These are phyloP conservation scores for Tolypocladium inflatum DNA, from an alignment of 2,329 filamentous ascomycete species.

Conservation along the genomic window DNA sequence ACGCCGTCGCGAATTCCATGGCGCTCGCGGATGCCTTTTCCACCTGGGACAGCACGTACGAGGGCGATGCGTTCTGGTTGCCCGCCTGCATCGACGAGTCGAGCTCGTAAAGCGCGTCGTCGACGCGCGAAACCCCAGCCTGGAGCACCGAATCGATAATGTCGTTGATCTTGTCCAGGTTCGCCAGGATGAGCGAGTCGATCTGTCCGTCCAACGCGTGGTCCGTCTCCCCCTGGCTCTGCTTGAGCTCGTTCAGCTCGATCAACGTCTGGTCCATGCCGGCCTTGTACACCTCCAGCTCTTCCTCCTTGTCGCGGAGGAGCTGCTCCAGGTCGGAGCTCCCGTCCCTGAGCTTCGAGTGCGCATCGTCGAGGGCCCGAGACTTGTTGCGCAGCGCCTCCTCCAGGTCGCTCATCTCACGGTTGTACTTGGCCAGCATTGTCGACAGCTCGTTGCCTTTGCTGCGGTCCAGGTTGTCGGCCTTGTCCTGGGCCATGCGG, in stretches of 20 bases:
- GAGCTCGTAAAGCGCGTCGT: constrained; percentile 93
- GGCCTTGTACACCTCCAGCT: constrained; percentile 95
- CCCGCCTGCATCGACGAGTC: constrained; percentile 98
- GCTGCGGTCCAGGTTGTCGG: constrained; percentile 82
- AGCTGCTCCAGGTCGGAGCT: constrained; percentile 78
- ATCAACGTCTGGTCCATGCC: constrained; percentile 95
- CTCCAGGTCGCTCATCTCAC: constrained; percentile 93
- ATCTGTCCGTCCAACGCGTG: constrained; percentile 81
- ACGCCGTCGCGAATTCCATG: constrained; percentile 94
- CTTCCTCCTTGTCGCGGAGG: constrained; percentile 90
- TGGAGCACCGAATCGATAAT: constrained; percentile 96
- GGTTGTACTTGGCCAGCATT: constrained; percentile 91
- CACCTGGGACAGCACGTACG: constrained; percentile 91
- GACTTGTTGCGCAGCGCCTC: constrained; percentile 86
- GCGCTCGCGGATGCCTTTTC: constrained; percentile 92
- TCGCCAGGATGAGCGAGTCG: constrained; percentile 77
- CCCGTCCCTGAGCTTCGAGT: constrained; percentile 67
- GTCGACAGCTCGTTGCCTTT: constrained; percentile 94
- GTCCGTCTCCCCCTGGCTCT: constrained; percentile 66
- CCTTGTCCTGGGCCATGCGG: constrained; percentile 81
- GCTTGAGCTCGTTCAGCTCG: constrained; percentile 80
- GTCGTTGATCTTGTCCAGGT: constrained; percentile 88
- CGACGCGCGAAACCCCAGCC: constrained; percentile 83
- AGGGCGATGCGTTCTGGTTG: constrained; percentile 93
- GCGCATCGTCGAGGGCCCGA: constrained; percentile 73